Conservation (phyloP, 2,329 filamentous ascomycete species). For the Akanthomyces dipterigenus region DNA sequence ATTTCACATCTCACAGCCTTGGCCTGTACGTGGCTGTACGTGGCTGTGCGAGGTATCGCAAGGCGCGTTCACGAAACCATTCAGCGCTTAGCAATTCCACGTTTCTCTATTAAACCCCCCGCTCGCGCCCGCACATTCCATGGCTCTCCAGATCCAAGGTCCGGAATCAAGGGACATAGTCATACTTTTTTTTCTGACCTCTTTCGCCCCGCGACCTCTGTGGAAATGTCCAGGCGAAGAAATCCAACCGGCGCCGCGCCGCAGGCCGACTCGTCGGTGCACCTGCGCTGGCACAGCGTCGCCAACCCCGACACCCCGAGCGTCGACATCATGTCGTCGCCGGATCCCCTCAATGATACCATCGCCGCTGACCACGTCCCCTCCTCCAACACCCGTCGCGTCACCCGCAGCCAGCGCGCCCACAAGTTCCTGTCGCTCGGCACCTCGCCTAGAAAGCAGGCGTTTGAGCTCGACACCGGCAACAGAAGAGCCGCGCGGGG, state of each 20-base stretch:
- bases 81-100: not conserved
- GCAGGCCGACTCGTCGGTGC: slow-evolving; percentile 21
- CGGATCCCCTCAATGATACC: slow-evolving; percentile 41
- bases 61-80: not conserved
- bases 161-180: not conserved
- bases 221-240: slow-evolving; percentile 12
- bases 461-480: slow-evolving; percentile 50
- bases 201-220: slow-evolving; percentile 2
- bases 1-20: not conserved
- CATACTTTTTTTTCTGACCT: not conserved
- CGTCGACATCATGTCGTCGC: slow-evolving; percentile 42
- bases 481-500: slow-evolving; percentile 43
- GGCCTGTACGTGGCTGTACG: not conserved
- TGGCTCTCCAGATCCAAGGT: not conserved
- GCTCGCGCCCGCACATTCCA: not conserved
- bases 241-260: not conserved
- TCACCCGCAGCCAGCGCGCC: slow-evolving; percentile 38
- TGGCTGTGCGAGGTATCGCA: not conserved
- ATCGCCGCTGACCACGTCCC: slow-evolving; percentile 26
- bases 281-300: slow-evolving; percentile 30
- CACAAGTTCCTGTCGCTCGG: slow-evolving; percentile 31
- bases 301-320: slow-evolving; percentile 30
- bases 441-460: slow-evolving; percentile 47
- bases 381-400: slow-evolving; percentile 33
- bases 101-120: not conserved